Percentiles rank a stretch among this genome's conserved stretches.
These are phyloP conservation scores for Penicillium sp. DNA, from an alignment of 2,329 filamentous ascomycete genomes.

Conservation along the genomic window DNA sequence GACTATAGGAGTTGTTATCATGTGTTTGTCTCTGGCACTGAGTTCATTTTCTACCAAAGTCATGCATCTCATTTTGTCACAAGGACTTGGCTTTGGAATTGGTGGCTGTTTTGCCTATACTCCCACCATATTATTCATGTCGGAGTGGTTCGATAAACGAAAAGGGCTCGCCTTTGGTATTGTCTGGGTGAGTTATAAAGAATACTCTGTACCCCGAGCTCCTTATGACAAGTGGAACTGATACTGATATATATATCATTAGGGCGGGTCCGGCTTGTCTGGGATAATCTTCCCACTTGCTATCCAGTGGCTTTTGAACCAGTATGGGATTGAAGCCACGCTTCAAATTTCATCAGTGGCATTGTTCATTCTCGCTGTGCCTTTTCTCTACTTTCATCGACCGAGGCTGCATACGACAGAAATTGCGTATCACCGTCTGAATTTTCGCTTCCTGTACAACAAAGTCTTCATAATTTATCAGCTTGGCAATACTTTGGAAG, in stretches of 20 bases:
- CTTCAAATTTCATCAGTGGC: slow-evolving; percentile 29
- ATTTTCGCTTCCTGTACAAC: slow-evolving; percentile 34
- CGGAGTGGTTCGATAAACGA: slow-evolving; percentile 52
- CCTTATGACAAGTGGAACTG: neutral
- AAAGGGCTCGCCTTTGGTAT: slow-evolving; percentile 53
- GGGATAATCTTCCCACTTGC: slow-evolving; percentile 34
- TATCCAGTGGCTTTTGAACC: slow-evolving; percentile 32
- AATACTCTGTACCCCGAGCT: neutral
- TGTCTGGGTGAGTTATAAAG: slow-evolving; percentile 41
- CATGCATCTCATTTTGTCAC: slow-evolving; percentile 42
- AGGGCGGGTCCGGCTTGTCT: slow-evolving; percentile 35
- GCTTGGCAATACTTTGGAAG: slow-evolving; percentile 36
- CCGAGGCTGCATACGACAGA: slow-evolving; percentile 27
- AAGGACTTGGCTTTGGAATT: slow-evolving; percentile 43
- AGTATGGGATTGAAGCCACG: slow-evolving; percentile 27
- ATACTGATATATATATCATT: neutral
- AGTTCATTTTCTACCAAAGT: slow-evolving; percentile 44
- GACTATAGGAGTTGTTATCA: slow-evolving; percentile 37
- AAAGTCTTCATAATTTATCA: slow-evolving; percentile 38
- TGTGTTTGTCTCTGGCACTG: slow-evolving; percentile 35
- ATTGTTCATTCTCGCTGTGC: slow-evolving; percentile 41
- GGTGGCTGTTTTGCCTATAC: slow-evolving; percentile 50
- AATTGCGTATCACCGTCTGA: slow-evolving; percentile 25
- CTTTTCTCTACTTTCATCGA: slow-evolving; percentile 37
- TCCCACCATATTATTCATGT: slow-evolving; percentile 49